Evolutionary conservation across 2,329 filamentous ascomycete genomes (phyloP), one percentile per base, ranked within the genome.

Genomic region (Colletotrichum limetticola): DNA sequence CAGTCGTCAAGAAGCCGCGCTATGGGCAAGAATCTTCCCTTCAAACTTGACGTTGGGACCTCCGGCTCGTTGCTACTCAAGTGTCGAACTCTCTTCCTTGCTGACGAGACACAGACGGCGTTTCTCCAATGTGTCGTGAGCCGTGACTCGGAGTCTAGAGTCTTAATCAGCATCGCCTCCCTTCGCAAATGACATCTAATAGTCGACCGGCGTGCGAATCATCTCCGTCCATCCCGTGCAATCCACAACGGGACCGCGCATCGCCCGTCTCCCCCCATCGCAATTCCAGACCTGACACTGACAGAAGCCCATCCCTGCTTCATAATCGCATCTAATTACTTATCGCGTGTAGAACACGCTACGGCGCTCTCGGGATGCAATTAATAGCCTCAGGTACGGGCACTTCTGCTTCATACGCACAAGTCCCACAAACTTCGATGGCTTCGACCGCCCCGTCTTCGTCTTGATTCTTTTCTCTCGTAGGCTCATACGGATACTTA

Each of bases 161-260:
- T 56, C 42, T 65, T 57, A 32, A 30, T 64, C 56, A 65, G 71
- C 66, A 73, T 73, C n/a, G 53, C 70, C 71, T 67, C 66, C 70
- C 59, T 37, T 65, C 37, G 7, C 8, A 49, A 70, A 57, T 61
- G 60, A 60, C 60, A 60, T 49, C 52, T 49, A 52, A n/a, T 16
- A 52, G 24, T n/a, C 19, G 26, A 11, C 67, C 42, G n/a, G 42
- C 70, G 22, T n/a, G 28, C 70, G 56, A 72, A 57, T 70, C 64
- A 72, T 72, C 65, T 72, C 69, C 58, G 69, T 72, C 66, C 42
- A 28, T 73, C 71, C 71, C 61, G 66, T 69, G 66, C 30, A 55
- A 72, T 69, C 70, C 66, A 69, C 66, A 65, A 69, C 59, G 66
- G 70, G 37, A 63, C 70, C 60, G 66, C 55, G 55, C 59, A 72